A percentile compares a stretch with the other conserved stretches of the same genome.
Conservation (phyloP, 768 basidiomycete species). For the Leccinum rimulosum region DNA sequence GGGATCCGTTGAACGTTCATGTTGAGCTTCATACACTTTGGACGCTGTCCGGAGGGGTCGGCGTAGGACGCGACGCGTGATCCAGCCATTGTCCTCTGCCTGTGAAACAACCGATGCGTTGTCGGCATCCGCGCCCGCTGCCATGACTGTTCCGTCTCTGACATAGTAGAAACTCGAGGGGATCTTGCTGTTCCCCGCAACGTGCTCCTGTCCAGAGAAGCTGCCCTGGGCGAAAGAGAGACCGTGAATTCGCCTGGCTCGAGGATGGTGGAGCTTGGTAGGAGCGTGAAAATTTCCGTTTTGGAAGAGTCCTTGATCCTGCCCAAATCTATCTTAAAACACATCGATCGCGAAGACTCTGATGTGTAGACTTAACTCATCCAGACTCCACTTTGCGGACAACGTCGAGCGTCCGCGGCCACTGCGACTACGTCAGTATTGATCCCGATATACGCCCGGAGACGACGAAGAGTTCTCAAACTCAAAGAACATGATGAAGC, state of each 20-base stretch:
- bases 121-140: constrained; percentile 78
- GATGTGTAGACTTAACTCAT: too few species aligned
- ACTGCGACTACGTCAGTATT: too few species aligned
- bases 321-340: too few species aligned
- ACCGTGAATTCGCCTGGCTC: too few species aligned
- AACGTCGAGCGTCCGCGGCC: too few species aligned
- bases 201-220: constrained; percentile 84
- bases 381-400: too few species aligned
- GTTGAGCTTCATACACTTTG: constrained; percentile 72
- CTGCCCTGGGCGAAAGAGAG: constrained; percentile 35
- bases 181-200: constrained; percentile 81
- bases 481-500: constrained; percentile 9
- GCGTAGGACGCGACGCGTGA: not conserved
- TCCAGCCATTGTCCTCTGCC: constrained; percentile 52
- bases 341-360: too few species aligned
- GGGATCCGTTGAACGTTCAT: constrained; percentile 78
- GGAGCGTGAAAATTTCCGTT: too few species aligned
- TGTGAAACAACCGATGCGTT: constrained; percentile 36
- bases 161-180: constrained; percentile 75
- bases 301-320: too few species aligned
- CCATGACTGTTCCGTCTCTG: constrained; percentile 30
- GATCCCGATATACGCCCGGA: too few species aligned
- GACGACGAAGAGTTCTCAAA: not conserved
- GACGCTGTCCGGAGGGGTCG: constrained; percentile 44
- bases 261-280: too few species aligned